Conservation (phyloP, 2,329 filamentous ascomycete species). For the Xylaria arbuscula region DNA sequence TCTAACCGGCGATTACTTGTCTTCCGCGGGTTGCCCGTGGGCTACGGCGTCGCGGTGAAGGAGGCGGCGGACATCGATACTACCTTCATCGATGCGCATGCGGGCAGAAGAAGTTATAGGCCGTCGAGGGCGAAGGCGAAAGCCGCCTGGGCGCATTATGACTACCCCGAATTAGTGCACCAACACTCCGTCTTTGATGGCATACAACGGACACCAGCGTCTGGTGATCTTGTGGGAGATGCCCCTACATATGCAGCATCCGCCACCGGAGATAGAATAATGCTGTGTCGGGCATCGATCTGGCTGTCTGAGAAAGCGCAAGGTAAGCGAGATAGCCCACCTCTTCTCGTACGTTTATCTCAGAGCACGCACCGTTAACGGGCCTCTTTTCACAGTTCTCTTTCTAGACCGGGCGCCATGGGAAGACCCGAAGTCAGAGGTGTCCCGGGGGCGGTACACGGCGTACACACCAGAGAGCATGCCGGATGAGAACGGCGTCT, state of each 20-base stretch:
- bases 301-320: constrained; percentile 48
- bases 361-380: background rate
- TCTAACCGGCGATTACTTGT: constrained; percentile 34
- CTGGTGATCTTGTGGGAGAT: constrained; percentile 19
- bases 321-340: constrained; percentile 29
- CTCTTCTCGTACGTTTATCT: background rate
- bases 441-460: constrained; percentile 40
- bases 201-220: background rate
- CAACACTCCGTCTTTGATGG: background rate
- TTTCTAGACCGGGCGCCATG: constrained; percentile 49
- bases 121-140: constrained; percentile 1
- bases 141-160: constrained; percentile 25
- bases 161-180: constrained; percentile 33
- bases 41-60: constrained; percentile 13
- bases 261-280: constrained; percentile 38
- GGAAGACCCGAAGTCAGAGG: constrained; percentile 34
- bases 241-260: constrained; percentile 40
- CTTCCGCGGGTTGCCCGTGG: constrained; percentile 28
- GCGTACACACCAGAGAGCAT: constrained; percentile 11
- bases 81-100: constrained; percentile 32
- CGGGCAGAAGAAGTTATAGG: constrained; percentile 24
- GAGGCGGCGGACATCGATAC: constrained; percentile 19
- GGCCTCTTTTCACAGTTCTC: constrained; percentile 43
- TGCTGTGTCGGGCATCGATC: constrained; percentile 52
- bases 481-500: constrained; percentile 15